Conservation (phyloP, 768 basidiomycete species). For the Coprinellus micaceus region DNA sequence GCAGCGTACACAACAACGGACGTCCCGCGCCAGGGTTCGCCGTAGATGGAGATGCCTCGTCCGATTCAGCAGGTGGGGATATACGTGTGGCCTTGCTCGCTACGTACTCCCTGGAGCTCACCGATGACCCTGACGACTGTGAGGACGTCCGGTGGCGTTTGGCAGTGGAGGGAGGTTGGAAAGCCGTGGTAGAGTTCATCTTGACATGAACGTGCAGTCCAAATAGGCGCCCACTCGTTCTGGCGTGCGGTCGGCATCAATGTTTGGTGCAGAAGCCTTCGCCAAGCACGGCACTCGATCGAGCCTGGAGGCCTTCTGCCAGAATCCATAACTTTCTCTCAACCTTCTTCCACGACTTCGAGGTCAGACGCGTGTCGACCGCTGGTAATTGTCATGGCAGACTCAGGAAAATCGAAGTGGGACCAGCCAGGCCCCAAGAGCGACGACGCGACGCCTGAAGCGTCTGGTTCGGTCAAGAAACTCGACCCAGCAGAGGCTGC, state of each 20-base stretch:
- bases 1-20: slow-evolving; percentile 65
- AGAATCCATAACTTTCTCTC: too few relatives aligned
- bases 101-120: slow-evolving; percentile 30
- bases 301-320: too few relatives aligned
- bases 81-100: slow-evolving; percentile 30
- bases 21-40: slow-evolving; percentile 24
- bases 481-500: slow-evolving; percentile 58
- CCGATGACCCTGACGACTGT: slow-evolving; percentile 32
- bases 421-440: background rate
- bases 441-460: background rate
- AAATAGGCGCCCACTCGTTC: background rate
- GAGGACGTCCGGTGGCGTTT: slow-evolving; percentile 39
- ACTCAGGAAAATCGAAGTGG: background rate
- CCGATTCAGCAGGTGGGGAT: slow-evolving; percentile 11
- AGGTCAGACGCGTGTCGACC: too few relatives aligned
- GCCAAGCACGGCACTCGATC: too few relatives aligned
- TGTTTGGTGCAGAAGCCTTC: too few relatives aligned
- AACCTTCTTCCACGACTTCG: too few relatives aligned
- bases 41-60: background rate
- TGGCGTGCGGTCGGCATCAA: too few relatives aligned
- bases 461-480: background rate
- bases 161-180: slow-evolving; percentile 19
- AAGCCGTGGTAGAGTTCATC: background rate
- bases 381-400: too few relatives aligned
- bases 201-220: background rate